Percentiles rank a stretch among this genome's conserved stretches.
Evolutionary conservation across 805 yeast species (phyloP).

Genomic region (Grigorovia transvaalensis): DNA sequence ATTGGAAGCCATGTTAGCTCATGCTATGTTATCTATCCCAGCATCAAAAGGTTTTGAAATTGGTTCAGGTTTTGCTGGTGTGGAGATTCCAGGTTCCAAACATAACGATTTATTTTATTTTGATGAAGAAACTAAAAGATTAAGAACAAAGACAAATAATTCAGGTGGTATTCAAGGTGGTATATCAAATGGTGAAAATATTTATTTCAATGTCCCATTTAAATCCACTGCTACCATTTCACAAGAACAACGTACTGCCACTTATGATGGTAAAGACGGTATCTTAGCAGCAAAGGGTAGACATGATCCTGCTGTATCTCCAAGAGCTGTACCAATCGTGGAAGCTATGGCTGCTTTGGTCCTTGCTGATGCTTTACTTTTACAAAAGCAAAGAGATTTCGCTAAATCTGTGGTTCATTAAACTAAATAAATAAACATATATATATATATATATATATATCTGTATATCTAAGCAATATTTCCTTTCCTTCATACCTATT

Average conservation of each 20-base stretch:
- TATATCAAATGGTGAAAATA: constrained; percentile 89
- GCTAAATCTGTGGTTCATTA: constrained; percentile 30
- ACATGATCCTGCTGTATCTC: constrained; percentile 97
- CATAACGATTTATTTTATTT: constrained; percentile 82
- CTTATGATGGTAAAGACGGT: constrained; percentile 84
- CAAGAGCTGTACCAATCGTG: constrained; percentile 96
- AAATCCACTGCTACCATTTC: constrained; percentile 97
- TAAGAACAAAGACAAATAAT: constrained; percentile 82
- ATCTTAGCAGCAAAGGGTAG: constrained; percentile 91
- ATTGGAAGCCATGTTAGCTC: constrained; percentile 89
- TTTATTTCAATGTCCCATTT: constrained; percentile 91
- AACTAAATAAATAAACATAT: neutral
- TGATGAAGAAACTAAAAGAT: constrained; percentile 47
- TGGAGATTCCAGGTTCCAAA: constrained; percentile 79
- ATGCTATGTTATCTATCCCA: constrained; percentile 95
- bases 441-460: neutral
- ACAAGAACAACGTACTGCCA: constrained; percentile 80
- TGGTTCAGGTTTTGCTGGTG: constrained; percentile 93
- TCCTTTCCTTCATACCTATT: no score
- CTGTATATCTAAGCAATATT: neutral
- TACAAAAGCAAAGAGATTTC: constrained; percentile 77
- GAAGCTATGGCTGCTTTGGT: constrained; percentile 98
- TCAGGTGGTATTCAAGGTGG: constrained; percentile 99
- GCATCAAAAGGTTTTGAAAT: constrained; percentile 98
- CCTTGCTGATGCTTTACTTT: constrained; percentile 71